These are phyloP conservation scores for Gamarada debralockiae DNA, from an alignment of 495 filamentous ascomycete species.

Conservation along the genomic window DNA sequence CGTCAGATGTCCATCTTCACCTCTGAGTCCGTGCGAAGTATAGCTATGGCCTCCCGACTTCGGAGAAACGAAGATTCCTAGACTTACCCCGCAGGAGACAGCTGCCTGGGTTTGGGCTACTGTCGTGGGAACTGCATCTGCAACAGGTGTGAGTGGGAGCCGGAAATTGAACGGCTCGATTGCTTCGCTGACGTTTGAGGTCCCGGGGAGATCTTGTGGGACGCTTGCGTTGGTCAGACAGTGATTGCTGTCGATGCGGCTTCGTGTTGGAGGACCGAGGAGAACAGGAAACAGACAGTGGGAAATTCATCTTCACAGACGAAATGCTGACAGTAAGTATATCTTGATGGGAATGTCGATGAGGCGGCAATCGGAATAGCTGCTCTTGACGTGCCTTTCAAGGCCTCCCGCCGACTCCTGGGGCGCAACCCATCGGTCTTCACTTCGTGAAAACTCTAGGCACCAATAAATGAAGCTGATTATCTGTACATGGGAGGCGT, in stretches of 20 bases:
- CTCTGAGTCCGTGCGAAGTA: slow-evolving; percentile 37
- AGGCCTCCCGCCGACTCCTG: too few relatives aligned
- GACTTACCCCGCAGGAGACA: slow-evolving; percentile 3
- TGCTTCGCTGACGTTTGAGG: background rate
- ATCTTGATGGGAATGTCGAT: too few relatives aligned
- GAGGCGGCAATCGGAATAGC: too few relatives aligned
- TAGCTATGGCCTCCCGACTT: slow-evolving; percentile 66
- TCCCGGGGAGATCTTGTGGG: background rate
- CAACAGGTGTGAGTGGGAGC: slow-evolving; percentile 5
- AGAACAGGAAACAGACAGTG: too few relatives aligned
- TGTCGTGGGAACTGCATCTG: background rate
- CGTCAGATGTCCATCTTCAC: slow-evolving; percentile 49
- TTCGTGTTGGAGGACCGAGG: too few relatives aligned
- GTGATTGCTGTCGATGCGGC: background rate
- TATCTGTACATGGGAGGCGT: too few relatives aligned
- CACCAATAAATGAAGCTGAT: too few relatives aligned
- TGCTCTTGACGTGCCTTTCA: too few relatives aligned
- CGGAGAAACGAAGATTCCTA: background rate
- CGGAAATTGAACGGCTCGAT: slow-evolving; percentile 7
- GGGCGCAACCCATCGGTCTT: too few relatives aligned
- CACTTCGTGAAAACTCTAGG: too few relatives aligned
- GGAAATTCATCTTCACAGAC: too few relatives aligned
- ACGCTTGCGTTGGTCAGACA: background rate
- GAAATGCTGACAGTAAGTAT: too few relatives aligned
- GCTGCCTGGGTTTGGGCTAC: slow-evolving; percentile 6